Evolutionary conservation across 2,329 filamentous ascomycete species (phyloP).

Genomic region (Trichoderma atrobrunneum): DNA sequence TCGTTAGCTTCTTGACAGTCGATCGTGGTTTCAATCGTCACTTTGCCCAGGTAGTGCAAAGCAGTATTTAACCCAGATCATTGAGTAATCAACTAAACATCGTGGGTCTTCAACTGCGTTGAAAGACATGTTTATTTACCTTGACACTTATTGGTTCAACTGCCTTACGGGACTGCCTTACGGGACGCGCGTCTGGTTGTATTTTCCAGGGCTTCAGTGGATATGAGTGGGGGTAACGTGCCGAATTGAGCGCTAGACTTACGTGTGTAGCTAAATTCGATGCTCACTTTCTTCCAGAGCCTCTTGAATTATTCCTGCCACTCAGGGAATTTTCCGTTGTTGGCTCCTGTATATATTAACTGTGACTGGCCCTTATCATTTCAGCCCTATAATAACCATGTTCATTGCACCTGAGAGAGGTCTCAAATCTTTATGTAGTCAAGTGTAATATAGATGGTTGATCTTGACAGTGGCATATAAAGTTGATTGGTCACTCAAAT

Average conservation of each 20-base stretch:
- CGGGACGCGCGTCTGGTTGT: neutral
- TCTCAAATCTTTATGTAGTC: neutral
- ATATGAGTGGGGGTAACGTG: neutral
- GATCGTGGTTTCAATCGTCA: neutral
- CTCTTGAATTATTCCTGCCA: neutral
- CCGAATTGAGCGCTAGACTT: neutral
- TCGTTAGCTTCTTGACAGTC: neutral
- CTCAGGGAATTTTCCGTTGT: neutral
- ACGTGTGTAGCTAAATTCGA: neutral
- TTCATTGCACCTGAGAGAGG: neutral
- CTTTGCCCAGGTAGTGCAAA: neutral
- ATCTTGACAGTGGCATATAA: neutral
- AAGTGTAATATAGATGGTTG: neutral
- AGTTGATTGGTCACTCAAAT: neutral
- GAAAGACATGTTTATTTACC: neutral
- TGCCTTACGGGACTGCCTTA: neutral
- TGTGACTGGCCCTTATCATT: neutral
- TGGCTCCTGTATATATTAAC: neutral
- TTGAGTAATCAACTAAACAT: neutral
- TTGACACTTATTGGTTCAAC: neutral
- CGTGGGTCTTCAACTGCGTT: neutral
- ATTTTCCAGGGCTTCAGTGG: neutral
- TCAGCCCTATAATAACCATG: neutral
- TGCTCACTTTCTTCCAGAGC: neutral
- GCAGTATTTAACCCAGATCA: neutral